phyloP scores from a whole-genome alignment of 2,329 filamentous ascomycete genomes.

The Macrophomina phaseolina region DNA sequence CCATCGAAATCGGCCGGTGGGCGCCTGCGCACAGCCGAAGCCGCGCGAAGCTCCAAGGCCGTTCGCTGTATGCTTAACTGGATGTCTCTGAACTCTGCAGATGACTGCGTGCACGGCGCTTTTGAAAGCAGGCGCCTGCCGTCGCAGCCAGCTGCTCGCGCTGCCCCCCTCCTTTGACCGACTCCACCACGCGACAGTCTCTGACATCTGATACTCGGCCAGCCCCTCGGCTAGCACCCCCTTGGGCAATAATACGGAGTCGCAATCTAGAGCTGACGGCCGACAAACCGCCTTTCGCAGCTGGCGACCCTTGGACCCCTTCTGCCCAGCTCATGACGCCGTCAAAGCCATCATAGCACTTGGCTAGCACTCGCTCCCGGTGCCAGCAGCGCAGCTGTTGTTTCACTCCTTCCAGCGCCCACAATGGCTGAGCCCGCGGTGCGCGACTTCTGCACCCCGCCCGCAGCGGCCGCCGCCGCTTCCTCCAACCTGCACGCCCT shows the following conservation, averaged over 20 bases:
- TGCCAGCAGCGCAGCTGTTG: neutral
- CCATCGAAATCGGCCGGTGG: neutral
- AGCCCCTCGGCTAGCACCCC: slow-evolving; percentile 23
- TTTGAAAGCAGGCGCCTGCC: neutral
- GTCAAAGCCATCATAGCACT: neutral
- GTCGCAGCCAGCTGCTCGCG: neutral
- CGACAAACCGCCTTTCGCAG: slow-evolving; percentile 9
- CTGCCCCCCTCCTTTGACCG: neutral
- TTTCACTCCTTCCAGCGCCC: neutral
- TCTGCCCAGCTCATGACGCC: slow-evolving; percentile 20
- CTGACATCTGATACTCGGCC: slow-evolving; percentile 17
- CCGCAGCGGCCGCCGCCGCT: slow-evolving; percentile 15
- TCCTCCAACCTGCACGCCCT: slow-evolving; percentile 6
- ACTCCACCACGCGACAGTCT: slow-evolving; percentile 20
- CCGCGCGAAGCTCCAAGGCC: slow-evolving; percentile 2
- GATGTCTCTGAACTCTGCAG: neutral
- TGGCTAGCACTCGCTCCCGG: slow-evolving; percentile 1
- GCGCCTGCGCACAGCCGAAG: neutral
- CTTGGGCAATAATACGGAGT: slow-evolving; percentile 7
- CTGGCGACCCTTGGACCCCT: slow-evolving; percentile 11
- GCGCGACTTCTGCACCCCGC: slow-evolving; percentile 26
- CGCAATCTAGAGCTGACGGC: slow-evolving; percentile 15
- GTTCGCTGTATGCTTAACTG: slow-evolving; percentile 1
- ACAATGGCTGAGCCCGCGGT: slow-evolving; percentile 24
- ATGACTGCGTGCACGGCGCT: neutral